Evolutionary conservation across 148 eudicot species (phyloP).

Genomic region (Nepenthes mirabilis): DNA sequence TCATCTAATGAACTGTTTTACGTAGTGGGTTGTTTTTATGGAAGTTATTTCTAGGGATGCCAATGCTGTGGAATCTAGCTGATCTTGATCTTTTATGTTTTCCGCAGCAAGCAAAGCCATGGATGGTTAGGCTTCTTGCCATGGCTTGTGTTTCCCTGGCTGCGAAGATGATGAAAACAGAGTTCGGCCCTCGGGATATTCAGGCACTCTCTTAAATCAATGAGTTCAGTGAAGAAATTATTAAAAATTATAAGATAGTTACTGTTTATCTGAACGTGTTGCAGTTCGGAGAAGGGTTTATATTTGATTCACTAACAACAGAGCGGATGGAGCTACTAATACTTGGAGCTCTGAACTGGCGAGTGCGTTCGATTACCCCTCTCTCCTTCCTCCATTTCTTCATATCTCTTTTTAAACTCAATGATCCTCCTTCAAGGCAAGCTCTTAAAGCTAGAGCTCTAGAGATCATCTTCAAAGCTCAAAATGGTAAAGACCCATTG

Average conservation of each 20-base stretch:
- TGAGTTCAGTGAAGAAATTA: no score
- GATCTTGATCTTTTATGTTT: neutral
- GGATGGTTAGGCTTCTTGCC: slow-evolving; percentile 33
- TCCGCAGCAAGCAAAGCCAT: slow-evolving; percentile 24
- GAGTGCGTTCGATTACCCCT: slow-evolving; percentile 54
- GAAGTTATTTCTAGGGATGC: neutral
- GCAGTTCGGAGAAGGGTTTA: slow-evolving; percentile 22
- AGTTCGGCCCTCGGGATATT: slow-evolving; percentile 19
- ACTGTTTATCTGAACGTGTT: neutral
- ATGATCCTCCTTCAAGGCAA: slow-evolving; percentile 17
- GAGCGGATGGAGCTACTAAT: slow-evolving; percentile 42
- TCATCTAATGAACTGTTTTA: neutral
- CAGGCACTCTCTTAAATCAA: slow-evolving; percentile 13
- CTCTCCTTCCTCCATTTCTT: slow-evolving; percentile 36
- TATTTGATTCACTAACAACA: slow-evolving; percentile 24
- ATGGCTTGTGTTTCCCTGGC: slow-evolving; percentile 37
- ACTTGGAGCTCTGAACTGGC: slow-evolving; percentile 44
- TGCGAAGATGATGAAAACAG: slow-evolving; percentile 34
- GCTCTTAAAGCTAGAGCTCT: slow-evolving; percentile 34
- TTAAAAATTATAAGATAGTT: no score
- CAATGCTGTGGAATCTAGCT: neutral
- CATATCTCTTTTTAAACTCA: slow-evolving; percentile 23
- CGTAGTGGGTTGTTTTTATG: neutral
- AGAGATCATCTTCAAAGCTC: slow-evolving; percentile 42
- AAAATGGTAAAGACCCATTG: slow-evolving; percentile 17